These are phyloP conservation scores for Aspergillus olivimuriae DNA, from an alignment of 495 filamentous ascomycete species.

Conservation along the genomic window DNA sequence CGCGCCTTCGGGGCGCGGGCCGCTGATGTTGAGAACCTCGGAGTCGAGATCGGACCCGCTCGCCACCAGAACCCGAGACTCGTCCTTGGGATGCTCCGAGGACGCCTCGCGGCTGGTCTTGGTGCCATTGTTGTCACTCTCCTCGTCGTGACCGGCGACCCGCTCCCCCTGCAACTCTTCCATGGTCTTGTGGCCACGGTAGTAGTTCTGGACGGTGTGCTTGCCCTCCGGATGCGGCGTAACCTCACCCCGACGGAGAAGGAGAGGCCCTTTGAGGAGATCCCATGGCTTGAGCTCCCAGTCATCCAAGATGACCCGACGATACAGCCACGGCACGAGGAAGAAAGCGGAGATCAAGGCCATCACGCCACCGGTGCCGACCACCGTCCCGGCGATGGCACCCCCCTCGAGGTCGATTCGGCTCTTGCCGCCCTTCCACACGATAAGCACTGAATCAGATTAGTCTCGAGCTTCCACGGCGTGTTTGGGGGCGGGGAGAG, in stretches of 20 bases:
- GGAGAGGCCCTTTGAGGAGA: slow-evolving; percentile 8
- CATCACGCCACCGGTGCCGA: slow-evolving; percentile 9
- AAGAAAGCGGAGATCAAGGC: slow-evolving; percentile 5
- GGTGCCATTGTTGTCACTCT: slow-evolving; percentile 1
- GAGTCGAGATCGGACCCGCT: neutral
- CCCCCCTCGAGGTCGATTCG: slow-evolving; percentile 9
- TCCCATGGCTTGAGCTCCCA: slow-evolving; percentile 11
- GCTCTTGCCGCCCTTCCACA: slow-evolving; percentile 15
- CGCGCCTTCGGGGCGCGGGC: slow-evolving; percentile 12
- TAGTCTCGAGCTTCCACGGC: neutral
- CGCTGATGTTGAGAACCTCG: slow-evolving; percentile 4
- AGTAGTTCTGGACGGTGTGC: slow-evolving; percentile 11
- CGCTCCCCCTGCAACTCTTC: slow-evolving; percentile 11
- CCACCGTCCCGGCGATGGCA: slow-evolving; percentile 7
- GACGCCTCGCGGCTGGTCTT: neutral
- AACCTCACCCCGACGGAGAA: slow-evolving; percentile 13
- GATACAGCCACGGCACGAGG: slow-evolving; percentile 14
- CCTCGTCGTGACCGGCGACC: slow-evolving; percentile 1
- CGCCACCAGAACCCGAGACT: neutral
- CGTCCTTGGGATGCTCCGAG: neutral
- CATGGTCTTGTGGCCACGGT: slow-evolving; percentile 16
- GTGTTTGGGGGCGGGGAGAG: neutral
- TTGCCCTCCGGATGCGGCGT: slow-evolving; percentile 6
- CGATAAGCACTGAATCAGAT: slow-evolving; percentile 11
- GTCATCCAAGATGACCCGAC: slow-evolving; percentile 10